Percentiles rank a stretch among this genome's conserved stretches.
Conservation (phyloP, 2,329 filamentous ascomycete genomes). For the Tricladium varicosporioides region DNA sequence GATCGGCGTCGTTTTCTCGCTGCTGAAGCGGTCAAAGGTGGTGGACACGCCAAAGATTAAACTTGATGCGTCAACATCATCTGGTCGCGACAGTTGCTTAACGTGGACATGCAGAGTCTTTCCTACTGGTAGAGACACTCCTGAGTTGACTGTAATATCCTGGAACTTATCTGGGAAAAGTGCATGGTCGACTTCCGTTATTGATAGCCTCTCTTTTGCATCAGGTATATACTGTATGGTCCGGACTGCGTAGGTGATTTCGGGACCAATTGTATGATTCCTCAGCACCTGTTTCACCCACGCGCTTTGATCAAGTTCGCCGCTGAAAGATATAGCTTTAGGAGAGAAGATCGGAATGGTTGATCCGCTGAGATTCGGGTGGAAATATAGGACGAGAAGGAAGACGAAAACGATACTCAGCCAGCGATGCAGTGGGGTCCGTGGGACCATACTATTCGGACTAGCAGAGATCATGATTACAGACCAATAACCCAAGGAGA, state of each 20-base stretch:
- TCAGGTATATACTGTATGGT: slow-evolving; percentile 31
- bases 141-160: slow-evolving; percentile 20
- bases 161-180: slow-evolving; percentile 27
- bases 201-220: slow-evolving; percentile 21
- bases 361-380: slow-evolving; percentile 15
- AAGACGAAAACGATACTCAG: slow-evolving; percentile 18
- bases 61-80: slow-evolving; percentile 51
- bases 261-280: slow-evolving; percentile 25
- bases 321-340: not conserved
- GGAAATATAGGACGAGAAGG: slow-evolving; percentile 16
- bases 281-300: slow-evolving; percentile 27
- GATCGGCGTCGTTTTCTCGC: slow-evolving; percentile 49
- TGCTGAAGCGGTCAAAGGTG: slow-evolving; percentile 54
- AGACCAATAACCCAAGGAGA: not conserved
- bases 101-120: slow-evolving; percentile 28
- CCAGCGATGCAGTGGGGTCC: slow-evolving; percentile 23
- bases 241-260: slow-evolving; percentile 30
- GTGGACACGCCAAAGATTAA: slow-evolving; percentile 61
- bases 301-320: slow-evolving; percentile 18
- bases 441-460: slow-evolving; percentile 17
- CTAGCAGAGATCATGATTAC: not conserved
- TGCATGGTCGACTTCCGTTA: slow-evolving; percentile 28
- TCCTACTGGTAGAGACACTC: slow-evolving; percentile 19
- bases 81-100: slow-evolving; percentile 45
- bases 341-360: slow-evolving; percentile 1